Evolutionary conservation across 352 stramenopile species (phyloP), one percentile per base, ranked within the genome.

Genomic region (Phytophthora boehmeriae): DNA sequence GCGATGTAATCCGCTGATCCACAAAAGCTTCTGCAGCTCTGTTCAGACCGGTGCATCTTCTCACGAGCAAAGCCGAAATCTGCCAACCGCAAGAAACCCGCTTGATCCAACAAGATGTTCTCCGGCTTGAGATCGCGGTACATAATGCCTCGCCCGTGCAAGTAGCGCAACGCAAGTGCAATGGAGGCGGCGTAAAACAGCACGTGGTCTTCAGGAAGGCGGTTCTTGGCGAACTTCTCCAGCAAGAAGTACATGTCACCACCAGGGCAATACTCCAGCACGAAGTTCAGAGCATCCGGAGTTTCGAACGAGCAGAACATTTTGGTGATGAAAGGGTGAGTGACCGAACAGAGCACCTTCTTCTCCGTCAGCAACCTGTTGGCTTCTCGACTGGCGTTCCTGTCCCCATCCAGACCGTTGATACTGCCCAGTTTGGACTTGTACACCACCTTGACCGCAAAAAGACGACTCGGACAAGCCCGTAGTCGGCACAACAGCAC

Each of bases 321-420:
- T 69, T 98, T 97, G 45, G 98, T 96, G 63, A 99, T 97, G 73
- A 99, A 99, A 17, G 97, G 96, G 71, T 99, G 97, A 52, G 97
- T 82, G 52, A 98, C 81, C 10, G 76, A 81, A 28, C 90, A 89
- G 52, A 99, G 92, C 66, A 99, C 97, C 52, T 98, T 93, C 78
- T 98, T 98, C 78, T 99, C 97, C 44, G 97, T 98, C 49, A 98
- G 78, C 6, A 99, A 67, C 11, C 85, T 83, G 27, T 68, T 68
- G n/a, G 75, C 72, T 39, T 94, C 82, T 20, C 73, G 68, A 17
- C 70, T 51, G 23, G 68, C 50, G 48, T 68, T 71, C 13, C 48
- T 59, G 32, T 78, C 70, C 8, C 69, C 64, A 36, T 67, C 38
- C 43, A 67, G 30, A 25, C 47, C 54, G 49, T 69, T 67, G 63